A percentile compares a stretch with the other conserved stretches of the same genome.
Conservation (phyloP, 176 grass and related monocot species). For the Raddia guianensis region DNA sequence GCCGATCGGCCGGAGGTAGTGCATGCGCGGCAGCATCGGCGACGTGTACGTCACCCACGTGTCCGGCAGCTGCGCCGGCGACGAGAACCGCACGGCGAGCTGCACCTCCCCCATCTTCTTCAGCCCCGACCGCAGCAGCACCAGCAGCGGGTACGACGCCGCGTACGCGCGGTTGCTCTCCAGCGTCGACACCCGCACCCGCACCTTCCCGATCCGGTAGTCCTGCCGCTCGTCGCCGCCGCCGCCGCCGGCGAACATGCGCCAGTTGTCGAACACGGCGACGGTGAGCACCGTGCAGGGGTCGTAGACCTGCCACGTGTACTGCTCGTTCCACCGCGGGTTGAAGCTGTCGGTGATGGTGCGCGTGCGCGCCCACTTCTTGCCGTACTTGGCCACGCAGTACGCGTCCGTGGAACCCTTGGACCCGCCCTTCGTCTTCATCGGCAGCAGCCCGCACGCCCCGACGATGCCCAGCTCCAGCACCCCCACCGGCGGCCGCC, state of each 20-base stretch:
- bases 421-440: constrained; percentile 77
- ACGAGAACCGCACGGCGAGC: constrained; percentile 84
- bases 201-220: constrained; percentile 92
- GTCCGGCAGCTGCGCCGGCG: constrained; percentile 65
- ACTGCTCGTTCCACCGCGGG: constrained; percentile 98
- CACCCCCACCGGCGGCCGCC: constrained; percentile 79
- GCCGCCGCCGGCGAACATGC: constrained; percentile 65
- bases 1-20: constrained; percentile 87
- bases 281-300: constrained; percentile 93
- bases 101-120: constrained; percentile 99
- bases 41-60: constrained; percentile 82
- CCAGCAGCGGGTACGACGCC: constrained; percentile 74
- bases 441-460: constrained; percentile 79
- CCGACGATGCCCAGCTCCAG: constrained; percentile 91
- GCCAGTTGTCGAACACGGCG: constrained; percentile 97
- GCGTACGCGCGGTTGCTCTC: constrained; percentile 87
- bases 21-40: constrained; percentile 85
- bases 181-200: constrained; percentile 84
- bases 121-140: constrained; percentile 79
- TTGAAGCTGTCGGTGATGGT: constrained; percentile 83
- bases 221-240: constrained; percentile 69
- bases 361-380: constrained; percentile 95
- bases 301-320: constrained; percentile 99
- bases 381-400: constrained; percentile 97
- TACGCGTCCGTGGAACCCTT: constrained; percentile 93